phyloP scores from a whole-genome alignment of 2,329 filamentous ascomycete species.

The Cytospora leucostoma region DNA sequence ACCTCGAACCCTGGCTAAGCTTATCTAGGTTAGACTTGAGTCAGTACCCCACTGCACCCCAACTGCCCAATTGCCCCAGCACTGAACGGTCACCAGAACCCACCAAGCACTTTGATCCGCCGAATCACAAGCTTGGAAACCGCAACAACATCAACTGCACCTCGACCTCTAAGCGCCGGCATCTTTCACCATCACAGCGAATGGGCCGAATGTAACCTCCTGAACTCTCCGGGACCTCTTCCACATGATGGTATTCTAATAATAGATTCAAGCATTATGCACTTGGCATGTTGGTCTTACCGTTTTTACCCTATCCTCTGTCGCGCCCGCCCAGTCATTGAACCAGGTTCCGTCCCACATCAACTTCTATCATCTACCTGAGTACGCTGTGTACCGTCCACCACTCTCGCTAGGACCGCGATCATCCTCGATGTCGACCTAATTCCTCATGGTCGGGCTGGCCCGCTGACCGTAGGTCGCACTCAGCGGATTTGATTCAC shows the following conservation, averaged over 20 bases:
- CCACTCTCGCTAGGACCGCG: background rate
- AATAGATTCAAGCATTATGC: constrained; percentile 11
- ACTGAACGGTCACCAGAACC: background rate
- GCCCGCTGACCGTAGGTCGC: too few relatives aligned
- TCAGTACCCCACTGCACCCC: background rate
- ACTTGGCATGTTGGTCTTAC: constrained; percentile 3
- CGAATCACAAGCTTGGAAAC: constrained; percentile 17
- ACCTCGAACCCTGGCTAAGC: constrained; percentile 6
- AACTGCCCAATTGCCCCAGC: too few relatives aligned
- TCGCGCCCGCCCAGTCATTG: too few relatives aligned
- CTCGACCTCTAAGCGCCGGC: constrained; percentile 18
- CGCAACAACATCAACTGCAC: constrained; percentile 6
- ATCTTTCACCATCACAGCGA: constrained; percentile 9
- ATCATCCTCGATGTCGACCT: background rate
- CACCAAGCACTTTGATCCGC: background rate
- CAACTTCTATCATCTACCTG: background rate
- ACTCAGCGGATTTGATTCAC: too few relatives aligned
- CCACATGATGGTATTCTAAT: constrained; percentile 7
- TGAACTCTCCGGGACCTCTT: background rate
- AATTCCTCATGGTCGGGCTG: too few relatives aligned
- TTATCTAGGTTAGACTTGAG: constrained; percentile 3
- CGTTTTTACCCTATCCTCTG: background rate
- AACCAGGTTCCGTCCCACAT: background rate
- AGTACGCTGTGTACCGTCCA: background rate
- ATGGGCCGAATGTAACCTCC: constrained; percentile 11